phyloP scores from a whole-genome alignment of 2,329 filamentous ascomycete genomes.

The Aspergillus novofumigatus region DNA sequence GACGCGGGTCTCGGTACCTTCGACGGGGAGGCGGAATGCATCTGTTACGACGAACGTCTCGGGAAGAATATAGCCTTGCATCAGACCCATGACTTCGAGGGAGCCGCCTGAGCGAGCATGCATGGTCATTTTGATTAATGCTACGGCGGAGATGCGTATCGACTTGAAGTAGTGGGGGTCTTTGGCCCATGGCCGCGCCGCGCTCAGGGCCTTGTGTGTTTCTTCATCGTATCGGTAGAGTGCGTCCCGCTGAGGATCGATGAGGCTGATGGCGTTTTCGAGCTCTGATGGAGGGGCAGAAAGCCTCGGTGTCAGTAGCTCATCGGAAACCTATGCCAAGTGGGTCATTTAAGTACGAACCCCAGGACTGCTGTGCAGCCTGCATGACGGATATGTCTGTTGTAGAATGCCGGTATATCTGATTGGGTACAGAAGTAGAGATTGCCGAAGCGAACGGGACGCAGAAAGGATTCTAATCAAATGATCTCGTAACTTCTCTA shows the following conservation, averaged over 20 bases:
- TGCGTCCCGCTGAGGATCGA: constrained; percentile 82
- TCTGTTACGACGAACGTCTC: constrained; percentile 88
- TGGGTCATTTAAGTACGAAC: constrained; percentile 33
- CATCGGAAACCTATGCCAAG: not conserved
- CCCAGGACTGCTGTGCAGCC: constrained; percentile 58
- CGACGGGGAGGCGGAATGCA: constrained; percentile 87
- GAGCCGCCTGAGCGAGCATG: constrained; percentile 91
- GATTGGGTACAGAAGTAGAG: not conserved
- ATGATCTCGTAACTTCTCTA: not conserved
- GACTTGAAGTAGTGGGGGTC: constrained; percentile 88
- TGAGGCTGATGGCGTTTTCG: constrained; percentile 77
- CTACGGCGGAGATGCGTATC: constrained; percentile 88
- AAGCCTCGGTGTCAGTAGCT: constrained; percentile 7
- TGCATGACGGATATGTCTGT: constrained; percentile 43
- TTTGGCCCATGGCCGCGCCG: constrained; percentile 67
- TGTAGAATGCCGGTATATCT: not conserved
- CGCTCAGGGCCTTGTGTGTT: constrained; percentile 63
- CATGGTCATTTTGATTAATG: constrained; percentile 98
- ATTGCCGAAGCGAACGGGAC: not conserved
- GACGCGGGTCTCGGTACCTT: constrained; percentile 96
- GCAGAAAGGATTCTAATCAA: not conserved
- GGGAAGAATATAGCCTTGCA: constrained; percentile 88
- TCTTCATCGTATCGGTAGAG: constrained; percentile 78
- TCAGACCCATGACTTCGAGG: constrained; percentile 95
- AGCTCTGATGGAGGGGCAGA: constrained; percentile 59